Percentiles rank a stretch among this genome's conserved stretches.
phyloP scores from a whole-genome alignment of 208 protist species.

The Trypanosoma scelopori region DNA sequence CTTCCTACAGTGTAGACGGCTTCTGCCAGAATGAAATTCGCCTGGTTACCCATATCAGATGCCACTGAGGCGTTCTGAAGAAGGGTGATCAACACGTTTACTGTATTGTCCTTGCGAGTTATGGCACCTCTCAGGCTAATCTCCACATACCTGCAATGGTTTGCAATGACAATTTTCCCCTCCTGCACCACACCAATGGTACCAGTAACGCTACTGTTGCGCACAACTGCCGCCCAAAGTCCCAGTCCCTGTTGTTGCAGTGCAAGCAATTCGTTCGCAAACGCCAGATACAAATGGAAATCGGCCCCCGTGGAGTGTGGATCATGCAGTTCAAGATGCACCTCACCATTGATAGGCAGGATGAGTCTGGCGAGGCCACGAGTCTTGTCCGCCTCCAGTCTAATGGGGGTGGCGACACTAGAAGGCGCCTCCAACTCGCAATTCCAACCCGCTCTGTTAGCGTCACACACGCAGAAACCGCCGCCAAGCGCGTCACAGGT shows the following conservation, averaged over 20 bases:
- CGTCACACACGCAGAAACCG: constrained; percentile 23
- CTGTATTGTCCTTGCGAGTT: background rate
- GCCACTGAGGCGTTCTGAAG: constrained; percentile 23
- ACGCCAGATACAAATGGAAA: constrained; percentile 6
- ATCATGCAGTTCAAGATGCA: background rate
- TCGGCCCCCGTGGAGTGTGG: background rate
- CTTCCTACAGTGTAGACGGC: background rate
- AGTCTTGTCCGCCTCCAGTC: background rate
- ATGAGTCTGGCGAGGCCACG: background rate
- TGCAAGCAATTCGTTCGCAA: constrained; percentile 1
- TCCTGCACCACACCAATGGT: background rate
- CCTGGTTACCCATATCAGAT: background rate
- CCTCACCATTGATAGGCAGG: constrained; percentile 4
- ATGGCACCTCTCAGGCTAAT: background rate
- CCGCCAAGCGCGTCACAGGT: constrained; percentile 6
- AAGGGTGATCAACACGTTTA: constrained; percentile 13
- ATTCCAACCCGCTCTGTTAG: constrained; percentile 7
- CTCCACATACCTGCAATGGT: constrained; percentile 6
- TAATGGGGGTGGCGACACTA: background rate
- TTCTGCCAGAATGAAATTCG: background rate
- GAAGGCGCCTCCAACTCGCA: background rate
- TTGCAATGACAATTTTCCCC: background rate
- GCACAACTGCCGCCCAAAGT: background rate
- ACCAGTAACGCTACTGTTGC: background rate
- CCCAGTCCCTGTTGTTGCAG: background rate